Evolutionary conservation across 176 grass and related monocot genomes (phyloP), one percentile per base, ranked within the genome.

Genomic region (Alopecurus myosuroides): DNA sequence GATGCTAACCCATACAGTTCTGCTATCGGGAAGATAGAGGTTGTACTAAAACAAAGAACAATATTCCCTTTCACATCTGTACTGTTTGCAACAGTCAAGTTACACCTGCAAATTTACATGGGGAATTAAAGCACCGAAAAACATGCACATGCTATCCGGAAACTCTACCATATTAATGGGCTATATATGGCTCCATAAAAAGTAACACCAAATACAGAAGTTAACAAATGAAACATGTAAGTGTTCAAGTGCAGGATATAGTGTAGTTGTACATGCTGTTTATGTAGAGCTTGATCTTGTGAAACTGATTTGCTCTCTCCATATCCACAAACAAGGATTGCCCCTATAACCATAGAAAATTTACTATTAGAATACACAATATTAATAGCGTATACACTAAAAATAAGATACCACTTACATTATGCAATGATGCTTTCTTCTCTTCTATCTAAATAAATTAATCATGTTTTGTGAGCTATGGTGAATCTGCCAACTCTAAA

Each of bases 61-160:
- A 88, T 85, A 12, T 68, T 85, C 10, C 81, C 87, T 13, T 75
- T 66, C 22, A 89, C 37, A 28, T 79, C 45, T 34, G 48, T 84
- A 74, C 31, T 74, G 4, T 84, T 77, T 20, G 63, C 23, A 58
- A 56, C 20, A 69, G 30, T 55, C 51, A 31, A 36, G 44, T 81
- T 49, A 74, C 86, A 88, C 52, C 80, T 82, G 80, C 49, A 48
- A 83, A 33, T 17, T 33, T 9, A 28, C n/a, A 72, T 17, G 69
- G 12, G 39, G 69, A 25, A 45, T 45, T 17, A 45, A 72, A 72
- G 12, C 23, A 45, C n/a, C 28, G 19, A 45, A 70, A 25, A 9
- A 72, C n/a, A 72, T 8, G 7, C 40, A 45, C 69, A 45, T 44
- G n/a, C 8, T 45, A 72, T 44, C 2, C 45, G 3, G 68, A 42